Base-by-base conservation (phyloP, 768 basidiomycete genomes). In the Amanita rubescens region DNA sequence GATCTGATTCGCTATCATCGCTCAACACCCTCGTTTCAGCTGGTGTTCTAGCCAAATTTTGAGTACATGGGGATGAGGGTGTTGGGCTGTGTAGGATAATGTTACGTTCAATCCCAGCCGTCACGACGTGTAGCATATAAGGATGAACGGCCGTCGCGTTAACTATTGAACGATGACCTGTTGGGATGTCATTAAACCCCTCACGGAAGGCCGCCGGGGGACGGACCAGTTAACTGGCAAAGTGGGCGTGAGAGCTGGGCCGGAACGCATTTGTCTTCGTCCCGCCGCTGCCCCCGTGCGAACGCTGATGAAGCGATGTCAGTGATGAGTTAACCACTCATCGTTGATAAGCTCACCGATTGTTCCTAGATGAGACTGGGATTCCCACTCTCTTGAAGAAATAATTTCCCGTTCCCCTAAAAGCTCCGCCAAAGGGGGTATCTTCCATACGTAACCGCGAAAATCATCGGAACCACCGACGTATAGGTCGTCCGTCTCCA, bases 381-480 rank as follows among this genome's bases (percentile, higher is more conserved):
- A 62, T 14, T 60, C 58, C 83, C 86, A 83, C 49, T 78, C 71
- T 14, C 68, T 65, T 15, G 67, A 55, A 27, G 67, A 65, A 42
- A 87, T 64, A 43, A 76, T 71, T 47, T 66, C 63, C 39, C 87
- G 73, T 55, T 67, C 66, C 22, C 74, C 72, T 1, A 62, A 54
- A 42, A 89, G 71, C 14, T 69, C 67, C 9, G 59, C 54, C 3
- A 76, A 56, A 11, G 75, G 61, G 3, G 90, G 90, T 33, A 93
- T 71, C 58, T 77, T 80, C 90, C 90, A 93, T 20, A 90, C 63
- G 58, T 92, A 92, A 17, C 75, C 80, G 34, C 82, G 74, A 62
- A 91, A 92, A 65, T 92, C 87, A 62, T 93, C 90, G 10, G 87
- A 90, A 14, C 90, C 90, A n/a, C 79, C 78, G 33, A 76, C 76